Evolutionary conservation across 2,329 filamentous ascomycete species (phyloP).

Genomic region (Geosmithia morbida): DNA sequence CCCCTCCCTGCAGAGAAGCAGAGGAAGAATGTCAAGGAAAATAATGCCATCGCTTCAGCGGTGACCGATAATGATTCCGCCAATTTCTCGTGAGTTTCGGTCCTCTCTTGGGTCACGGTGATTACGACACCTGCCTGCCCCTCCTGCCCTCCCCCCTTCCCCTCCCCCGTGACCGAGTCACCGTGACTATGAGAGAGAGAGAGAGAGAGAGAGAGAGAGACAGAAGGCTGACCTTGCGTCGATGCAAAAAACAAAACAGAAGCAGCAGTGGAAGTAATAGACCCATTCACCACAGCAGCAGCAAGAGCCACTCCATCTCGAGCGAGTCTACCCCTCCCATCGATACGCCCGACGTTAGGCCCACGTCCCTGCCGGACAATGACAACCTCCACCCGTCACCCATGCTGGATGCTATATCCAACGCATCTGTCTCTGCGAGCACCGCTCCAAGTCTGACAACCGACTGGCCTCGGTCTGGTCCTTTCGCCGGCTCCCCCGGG

Average conservation of each 20-base stretch:
- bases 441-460: slow-evolving; percentile 30
- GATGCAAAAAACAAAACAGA: slow-evolving; percentile 2
- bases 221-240: not conserved
- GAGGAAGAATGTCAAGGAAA: slow-evolving; percentile 40
- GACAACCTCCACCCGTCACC: slow-evolving; percentile 28
- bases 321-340: slow-evolving; percentile 27
- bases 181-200: not conserved
- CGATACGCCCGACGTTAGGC: slow-evolving; percentile 30
- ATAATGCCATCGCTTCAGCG: slow-evolving; percentile 35
- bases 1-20: slow-evolving; percentile 38
- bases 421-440: slow-evolving; percentile 32
- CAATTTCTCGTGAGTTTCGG: slow-evolving; percentile 32
- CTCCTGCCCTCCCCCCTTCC: slow-evolving; percentile 2
- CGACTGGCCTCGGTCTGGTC: slow-evolving; percentile 26
- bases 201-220: too few relatives aligned
- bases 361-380: slow-evolving; percentile 24
- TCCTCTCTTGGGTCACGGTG: not conserved
- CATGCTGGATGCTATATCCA: slow-evolving; percentile 31
- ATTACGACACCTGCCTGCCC: slow-evolving; percentile 6
- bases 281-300: slow-evolving; percentile 8
- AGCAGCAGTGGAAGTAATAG: slow-evolving; percentile 5
- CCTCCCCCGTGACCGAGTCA: slow-evolving; percentile 6
- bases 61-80: slow-evolving; percentile 36
- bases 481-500: slow-evolving; percentile 34
- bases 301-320: slow-evolving; percentile 20